These are phyloP conservation scores for Russula abietina DNA, from an alignment of 768 basidiomycete species.

Conservation along the genomic window DNA sequence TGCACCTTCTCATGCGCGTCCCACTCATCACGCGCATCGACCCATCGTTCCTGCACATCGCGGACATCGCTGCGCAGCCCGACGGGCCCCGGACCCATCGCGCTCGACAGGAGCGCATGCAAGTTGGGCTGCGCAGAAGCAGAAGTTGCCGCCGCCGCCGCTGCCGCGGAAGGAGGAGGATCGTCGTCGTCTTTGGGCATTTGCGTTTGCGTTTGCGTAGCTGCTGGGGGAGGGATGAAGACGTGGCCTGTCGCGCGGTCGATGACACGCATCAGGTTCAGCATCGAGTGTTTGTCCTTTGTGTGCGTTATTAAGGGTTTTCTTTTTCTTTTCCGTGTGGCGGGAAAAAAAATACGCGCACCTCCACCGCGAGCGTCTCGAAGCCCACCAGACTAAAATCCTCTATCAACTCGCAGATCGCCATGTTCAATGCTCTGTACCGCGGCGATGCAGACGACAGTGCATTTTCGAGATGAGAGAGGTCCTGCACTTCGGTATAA, in stretches of 20 bases:
- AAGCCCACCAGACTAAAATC: conserved; percentile 92
- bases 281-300: conserved; percentile 96
- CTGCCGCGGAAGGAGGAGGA: too few relatives aligned
- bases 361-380: conserved; percentile 95
- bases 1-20: conserved; percentile 73
- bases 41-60: conserved; percentile 90
- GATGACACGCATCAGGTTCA: conserved; percentile 73
- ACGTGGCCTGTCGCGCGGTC: conserved; percentile 93
- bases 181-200: conserved; percentile 33
- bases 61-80: conserved; percentile 50
- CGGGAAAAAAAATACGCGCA: conserved; percentile 27
- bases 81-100: conserved; percentile 47
- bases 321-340: neutral
- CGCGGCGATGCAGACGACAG: conserved; percentile 61
- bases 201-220: conserved; percentile 28
- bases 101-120: conserved; percentile 60
- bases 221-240: conserved; percentile 66
- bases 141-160: conserved; percentile 38
- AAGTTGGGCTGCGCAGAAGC: conserved; percentile 52
- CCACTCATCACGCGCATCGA: conserved; percentile 77
- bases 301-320: too few relatives aligned
- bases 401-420: conserved; percentile 88
- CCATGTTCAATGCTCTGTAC: conserved; percentile 77
- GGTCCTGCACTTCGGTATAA: conserved; percentile 96
- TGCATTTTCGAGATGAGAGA: conserved; percentile 77